Evolutionary conservation across 352 stramenopile species (phyloP), one percentile per base, ranked within the genome.

Genomic region (Phytophthora sansomeana): DNA sequence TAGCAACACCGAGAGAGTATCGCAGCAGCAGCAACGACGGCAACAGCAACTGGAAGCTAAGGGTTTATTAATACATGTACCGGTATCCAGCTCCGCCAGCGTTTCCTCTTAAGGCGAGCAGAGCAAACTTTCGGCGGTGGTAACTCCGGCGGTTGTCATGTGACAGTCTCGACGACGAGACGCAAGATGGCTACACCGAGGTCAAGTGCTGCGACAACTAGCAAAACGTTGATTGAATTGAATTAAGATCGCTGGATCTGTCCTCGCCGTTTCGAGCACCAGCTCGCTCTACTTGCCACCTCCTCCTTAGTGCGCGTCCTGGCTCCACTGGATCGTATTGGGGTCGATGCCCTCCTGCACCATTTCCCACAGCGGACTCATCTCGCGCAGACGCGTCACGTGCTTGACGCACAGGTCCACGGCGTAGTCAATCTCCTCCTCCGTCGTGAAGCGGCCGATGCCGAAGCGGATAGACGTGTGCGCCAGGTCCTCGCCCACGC

Each of bases 301-400:
- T 63, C 53, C 33, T 74, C 58, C 52, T 74, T 86, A 80, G 53
- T 89, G 81, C 33, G 95, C 94, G 79, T 99, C 97, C 77, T 99
- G 97, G 36, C 87, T 97, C 98, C 98, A 99, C 83, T 99, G 91
- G 80, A 99, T 99, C 61, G 90, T 93, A 75, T 98, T 99, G n/a
- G 99, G 91, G 81, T 99, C 98, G 63, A 99, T 99, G 58, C 98
- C 98, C 83, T 99, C 98, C 83, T 99, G 97, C 41, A 99, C 97
- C 97, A 99, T 99, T 83, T 99, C 98, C 97, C 97, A 99, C 24
- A 99, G 81, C 24, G 98, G 98, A 54, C 85, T 98, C 97, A 99
- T 99, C 70, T 99, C 97, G 54, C 98, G 95, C 65, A 99, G 86
- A 47, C 97, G 92, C 39, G 67, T 90, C 6, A 99, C 98, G 78